Percentiles rank a stretch among this genome's conserved stretches.
Evolutionary conservation across 805 yeast species (phyloP).

Genomic region (Metschnikowia henanensis): DNA sequence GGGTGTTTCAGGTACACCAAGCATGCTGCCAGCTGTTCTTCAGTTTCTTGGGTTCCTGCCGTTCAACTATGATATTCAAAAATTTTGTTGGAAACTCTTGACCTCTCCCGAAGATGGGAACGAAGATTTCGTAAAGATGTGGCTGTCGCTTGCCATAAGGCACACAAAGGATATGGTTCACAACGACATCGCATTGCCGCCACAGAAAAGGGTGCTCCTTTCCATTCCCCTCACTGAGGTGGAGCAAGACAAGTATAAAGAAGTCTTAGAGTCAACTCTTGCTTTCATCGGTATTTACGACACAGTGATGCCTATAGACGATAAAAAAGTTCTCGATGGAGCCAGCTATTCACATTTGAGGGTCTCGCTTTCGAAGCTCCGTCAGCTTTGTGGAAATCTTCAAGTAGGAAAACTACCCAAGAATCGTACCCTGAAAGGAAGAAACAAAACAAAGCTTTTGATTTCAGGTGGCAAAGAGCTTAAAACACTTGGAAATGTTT

Average conservation of each 20-base stretch:
- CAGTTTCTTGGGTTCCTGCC: constrained; percentile 70
- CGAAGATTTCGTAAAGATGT: constrained; percentile 42
- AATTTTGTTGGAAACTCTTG: constrained; percentile 40
- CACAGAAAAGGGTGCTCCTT: constrained; percentile 68
- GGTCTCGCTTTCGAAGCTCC: constrained; percentile 63
- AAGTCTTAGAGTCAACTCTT: constrained; percentile 59
- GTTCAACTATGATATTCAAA: constrained; percentile 47
- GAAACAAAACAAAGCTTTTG: constrained; percentile 10
- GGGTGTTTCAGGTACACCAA: constrained; percentile 98
- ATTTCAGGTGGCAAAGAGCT: constrained; percentile 26
- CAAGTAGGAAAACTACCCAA: constrained; percentile 38
- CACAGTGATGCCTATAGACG: constrained; percentile 48
- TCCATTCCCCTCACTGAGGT: constrained; percentile 76
- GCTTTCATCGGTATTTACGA: constrained; percentile 54
- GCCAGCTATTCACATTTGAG: constrained; percentile 50
- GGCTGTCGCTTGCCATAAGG: constrained; percentile 59
- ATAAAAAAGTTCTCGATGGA: constrained; percentile 49
- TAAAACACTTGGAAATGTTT: constrained; percentile 60
- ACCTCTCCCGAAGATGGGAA: constrained; percentile 13
- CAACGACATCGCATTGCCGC: constrained; percentile 74
- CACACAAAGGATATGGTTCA: constrained; percentile 86
- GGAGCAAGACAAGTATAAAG: constrained; percentile 81
- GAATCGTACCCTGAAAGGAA: constrained; percentile 7
- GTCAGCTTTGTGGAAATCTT: constrained; percentile 87
- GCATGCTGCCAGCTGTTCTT: constrained; percentile 68